A percentile compares a stretch with the other conserved stretches of the same genome.
Conservation (phyloP, 192 early-diverging fungal genomes). For the Rhizoclosmatium sp. region DNA sequence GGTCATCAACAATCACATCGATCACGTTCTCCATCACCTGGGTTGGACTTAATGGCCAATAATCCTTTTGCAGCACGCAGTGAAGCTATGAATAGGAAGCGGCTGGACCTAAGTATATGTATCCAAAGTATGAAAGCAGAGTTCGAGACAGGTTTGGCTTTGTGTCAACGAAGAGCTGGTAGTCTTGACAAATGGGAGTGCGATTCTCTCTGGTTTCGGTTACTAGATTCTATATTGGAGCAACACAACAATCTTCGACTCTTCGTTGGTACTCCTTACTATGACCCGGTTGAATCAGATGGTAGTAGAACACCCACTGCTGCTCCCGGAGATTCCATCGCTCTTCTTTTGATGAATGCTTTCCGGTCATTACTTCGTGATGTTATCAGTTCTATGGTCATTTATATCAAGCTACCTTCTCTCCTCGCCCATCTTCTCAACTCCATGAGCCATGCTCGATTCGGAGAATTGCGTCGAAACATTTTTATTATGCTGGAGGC, state of each 20-base stretch:
- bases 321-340: background rate
- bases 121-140: constrained; percentile 6
- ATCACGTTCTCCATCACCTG: background rate
- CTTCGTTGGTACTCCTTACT: constrained; percentile 3
- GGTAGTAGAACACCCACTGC: constrained; percentile 25
- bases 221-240: constrained; percentile 47
- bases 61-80: constrained; percentile 33
- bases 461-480: constrained; percentile 45
- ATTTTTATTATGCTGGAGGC: constrained; percentile 50
- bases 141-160: constrained; percentile 36
- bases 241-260: constrained; percentile 24
- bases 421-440: constrained; percentile 45
- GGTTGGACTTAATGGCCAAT: background rate
- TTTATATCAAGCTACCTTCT: constrained; percentile 39
- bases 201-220: constrained; percentile 48
- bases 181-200: constrained; percentile 34
- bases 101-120: background rate
- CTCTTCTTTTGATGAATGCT: constrained; percentile 37
- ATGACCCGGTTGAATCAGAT: constrained; percentile 6
- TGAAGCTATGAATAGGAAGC: constrained; percentile 20
- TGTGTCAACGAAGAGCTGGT: constrained; percentile 40
- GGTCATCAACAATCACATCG: too few species aligned
- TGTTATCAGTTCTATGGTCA: constrained; percentile 31
- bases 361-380: constrained; percentile 14
- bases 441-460: constrained; percentile 24